These are phyloP conservation scores for Jacaranda copaia DNA, from an alignment of 257 asterid species.

Conservation along the genomic window DNA sequence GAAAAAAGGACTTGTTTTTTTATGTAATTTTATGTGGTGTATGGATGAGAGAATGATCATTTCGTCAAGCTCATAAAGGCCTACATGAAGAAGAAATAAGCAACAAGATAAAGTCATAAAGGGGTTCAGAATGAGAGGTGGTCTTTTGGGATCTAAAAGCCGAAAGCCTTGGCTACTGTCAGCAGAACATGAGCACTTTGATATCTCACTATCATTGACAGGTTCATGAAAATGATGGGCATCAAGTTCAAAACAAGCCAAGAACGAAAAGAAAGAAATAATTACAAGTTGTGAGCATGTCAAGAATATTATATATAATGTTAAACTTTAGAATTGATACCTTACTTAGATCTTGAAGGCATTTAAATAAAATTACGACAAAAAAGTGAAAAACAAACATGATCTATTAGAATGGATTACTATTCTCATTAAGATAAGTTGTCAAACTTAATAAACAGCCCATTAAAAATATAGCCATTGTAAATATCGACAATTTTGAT, in stretches of 20 bases:
- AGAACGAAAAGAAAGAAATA: too few relatives aligned
- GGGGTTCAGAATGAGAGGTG: conserved; percentile 20
- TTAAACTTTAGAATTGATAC: too few relatives aligned
- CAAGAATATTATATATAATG: too few relatives aligned
- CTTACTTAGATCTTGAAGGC: too few relatives aligned
- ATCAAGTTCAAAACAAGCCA: neutral
- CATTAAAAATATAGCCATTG: too few relatives aligned
- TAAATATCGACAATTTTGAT: too few relatives aligned
- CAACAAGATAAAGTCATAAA: neutral
- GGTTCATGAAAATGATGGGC: conserved; percentile 14
- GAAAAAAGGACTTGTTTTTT: too few relatives aligned
- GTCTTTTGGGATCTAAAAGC: conserved; percentile 23
- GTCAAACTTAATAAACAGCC: too few relatives aligned
- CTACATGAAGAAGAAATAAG: conserved; percentile 4
- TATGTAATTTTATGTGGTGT: conserved; percentile 2
- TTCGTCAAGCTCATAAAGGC: conserved; percentile 11
- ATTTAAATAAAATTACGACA: neutral
- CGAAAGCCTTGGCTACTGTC: conserved; percentile 25
- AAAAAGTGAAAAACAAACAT: neutral
- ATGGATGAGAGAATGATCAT: conserved; percentile 5
- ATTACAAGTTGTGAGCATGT: too few relatives aligned
- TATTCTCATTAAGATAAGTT: too few relatives aligned
- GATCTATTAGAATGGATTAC: too few relatives aligned
- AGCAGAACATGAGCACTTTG: conserved; percentile 26
- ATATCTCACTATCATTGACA: conserved; percentile 30